These are phyloP conservation scores for Tetrahymena borealis DNA, from an alignment of 73 alveolate species.

Conservation along the genomic window DNA sequence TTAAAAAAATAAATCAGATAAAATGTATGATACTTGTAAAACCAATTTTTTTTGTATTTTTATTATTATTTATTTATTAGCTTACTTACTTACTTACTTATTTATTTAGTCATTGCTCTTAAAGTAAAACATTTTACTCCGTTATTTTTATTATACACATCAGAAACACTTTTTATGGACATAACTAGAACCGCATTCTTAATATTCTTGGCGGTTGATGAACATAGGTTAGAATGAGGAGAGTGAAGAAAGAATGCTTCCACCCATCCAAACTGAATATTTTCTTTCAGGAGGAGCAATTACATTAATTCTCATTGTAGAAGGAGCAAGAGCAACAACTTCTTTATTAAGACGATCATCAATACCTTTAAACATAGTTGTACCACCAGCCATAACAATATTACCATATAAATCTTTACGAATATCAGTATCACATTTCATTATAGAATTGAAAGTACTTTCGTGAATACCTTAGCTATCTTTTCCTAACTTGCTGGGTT, in stretches of 20 bases:
- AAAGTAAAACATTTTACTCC: too few species aligned
- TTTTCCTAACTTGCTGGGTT: constrained; percentile 69
- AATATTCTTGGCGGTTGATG: constrained; percentile 71
- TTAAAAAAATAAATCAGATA: too few species aligned
- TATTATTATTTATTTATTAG: too few species aligned
- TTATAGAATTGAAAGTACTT: constrained; percentile 71
- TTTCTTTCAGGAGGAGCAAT: constrained; percentile 76
- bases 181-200: constrained; percentile 71
- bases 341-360: constrained; percentile 69
- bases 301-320: constrained; percentile 55
- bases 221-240: constrained; percentile 52
- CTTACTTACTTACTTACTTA: too few species aligned
- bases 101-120: too few species aligned
- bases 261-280: constrained; percentile 84
- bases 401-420: constrained; percentile 66
- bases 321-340: constrained; percentile 68
- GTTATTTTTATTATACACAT: constrained; percentile 2
- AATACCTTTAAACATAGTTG: constrained; percentile 74
- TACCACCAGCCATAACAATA: constrained; percentile 80
- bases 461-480: constrained; percentile 82
- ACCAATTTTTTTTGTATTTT: too few species aligned
- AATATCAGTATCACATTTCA: constrained; percentile 92
- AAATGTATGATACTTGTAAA: too few species aligned
- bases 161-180: constrained; percentile 86
- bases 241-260: constrained; percentile 53